Conservation (phyloP, 495 filamentous ascomycete genomes). For the Penicillium riverlandense region DNA sequence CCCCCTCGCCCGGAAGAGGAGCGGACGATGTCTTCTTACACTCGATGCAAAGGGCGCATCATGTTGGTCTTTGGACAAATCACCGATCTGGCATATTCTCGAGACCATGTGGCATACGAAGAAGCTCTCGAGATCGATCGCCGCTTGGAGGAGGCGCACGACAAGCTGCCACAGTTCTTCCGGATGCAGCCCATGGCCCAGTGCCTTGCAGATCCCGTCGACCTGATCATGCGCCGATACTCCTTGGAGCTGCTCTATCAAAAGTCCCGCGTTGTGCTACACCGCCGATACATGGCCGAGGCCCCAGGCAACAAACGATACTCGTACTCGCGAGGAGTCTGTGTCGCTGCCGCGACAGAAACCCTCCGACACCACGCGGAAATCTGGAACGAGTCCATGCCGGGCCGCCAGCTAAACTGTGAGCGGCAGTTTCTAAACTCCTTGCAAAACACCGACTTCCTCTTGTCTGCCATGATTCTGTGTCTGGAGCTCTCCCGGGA, state of each 20-base stretch:
- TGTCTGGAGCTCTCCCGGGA: constrained; percentile 59
- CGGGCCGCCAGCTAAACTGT: constrained; percentile 60
- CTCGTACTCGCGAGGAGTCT: constrained; percentile 70
- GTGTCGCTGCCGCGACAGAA: constrained; percentile 71
- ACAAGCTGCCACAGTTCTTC: constrained; percentile 61
- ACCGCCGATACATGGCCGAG: constrained; percentile 72
- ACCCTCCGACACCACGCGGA: constrained; percentile 69
- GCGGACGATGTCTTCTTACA: constrained; percentile 27
- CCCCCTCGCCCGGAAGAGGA: constrained; percentile 28
- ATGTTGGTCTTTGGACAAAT: constrained; percentile 39
- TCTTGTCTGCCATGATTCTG: constrained; percentile 85
- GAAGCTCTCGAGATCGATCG: constrained; percentile 71
- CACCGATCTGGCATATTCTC: constrained; percentile 36
- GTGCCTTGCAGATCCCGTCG: constrained; percentile 64
- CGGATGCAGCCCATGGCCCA: constrained; percentile 63
- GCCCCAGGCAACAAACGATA: constrained; percentile 56
- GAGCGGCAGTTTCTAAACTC: constrained; percentile 74
- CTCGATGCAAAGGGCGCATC: constrained; percentile 31
- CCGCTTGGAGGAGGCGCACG: constrained; percentile 60
- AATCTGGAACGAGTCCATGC: constrained; percentile 68
- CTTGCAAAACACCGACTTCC: constrained; percentile 72
- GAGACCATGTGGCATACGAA: constrained; percentile 56
- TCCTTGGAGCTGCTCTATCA: constrained; percentile 75
- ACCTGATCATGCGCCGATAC: constrained; percentile 74
- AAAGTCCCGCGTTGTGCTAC: constrained; percentile 75